phyloP scores from a whole-genome alignment of 768 basidiomycete genomes.

The Suillus occidentalis region DNA sequence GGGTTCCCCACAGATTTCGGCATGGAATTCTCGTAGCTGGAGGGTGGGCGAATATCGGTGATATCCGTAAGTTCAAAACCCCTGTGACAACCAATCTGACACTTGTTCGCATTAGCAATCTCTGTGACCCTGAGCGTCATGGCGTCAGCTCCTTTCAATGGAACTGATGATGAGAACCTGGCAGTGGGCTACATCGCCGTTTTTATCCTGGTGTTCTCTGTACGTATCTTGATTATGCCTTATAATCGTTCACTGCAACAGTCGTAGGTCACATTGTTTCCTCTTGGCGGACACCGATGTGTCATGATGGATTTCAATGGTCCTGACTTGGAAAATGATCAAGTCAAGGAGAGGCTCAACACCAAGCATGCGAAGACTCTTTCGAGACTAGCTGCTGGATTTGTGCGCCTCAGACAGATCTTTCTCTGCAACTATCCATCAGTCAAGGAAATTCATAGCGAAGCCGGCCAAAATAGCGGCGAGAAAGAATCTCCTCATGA shows the following conservation, averaged over 20 bases:
- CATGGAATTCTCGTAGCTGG: constrained; percentile 71
- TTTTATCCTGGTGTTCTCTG: constrained; percentile 60
- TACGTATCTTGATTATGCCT: constrained; percentile 29
- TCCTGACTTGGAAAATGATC: constrained; percentile 59
- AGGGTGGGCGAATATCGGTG: constrained; percentile 68
- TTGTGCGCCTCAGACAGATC: constrained; percentile 12
- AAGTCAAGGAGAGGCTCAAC: constrained; percentile 47
- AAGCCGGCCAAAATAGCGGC: not conserved
- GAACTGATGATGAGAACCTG: constrained; percentile 53
- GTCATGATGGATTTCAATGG: constrained; percentile 65
- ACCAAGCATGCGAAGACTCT: constrained; percentile 30
- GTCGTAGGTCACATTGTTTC: constrained; percentile 62
- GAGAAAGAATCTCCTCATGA: not conserved
- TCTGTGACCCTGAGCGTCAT: constrained; percentile 66
- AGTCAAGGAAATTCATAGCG: not conserved
- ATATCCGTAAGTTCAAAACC: constrained; percentile 55
- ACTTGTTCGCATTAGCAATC: constrained; percentile 46
- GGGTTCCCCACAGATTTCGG: constrained; percentile 77
- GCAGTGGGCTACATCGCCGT: constrained; percentile 69
- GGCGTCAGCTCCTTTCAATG: constrained; percentile 59
- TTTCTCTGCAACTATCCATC: no score
- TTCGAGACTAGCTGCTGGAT: constrained; percentile 8
- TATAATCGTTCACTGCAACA: not conserved
- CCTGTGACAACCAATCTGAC: not conserved
- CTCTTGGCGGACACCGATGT: constrained; percentile 54